Evolutionary conservation across 768 basidiomycete genomes (phyloP), one percentile per base, ranked within the genome.

Genomic region (Boletales sp.): DNA sequence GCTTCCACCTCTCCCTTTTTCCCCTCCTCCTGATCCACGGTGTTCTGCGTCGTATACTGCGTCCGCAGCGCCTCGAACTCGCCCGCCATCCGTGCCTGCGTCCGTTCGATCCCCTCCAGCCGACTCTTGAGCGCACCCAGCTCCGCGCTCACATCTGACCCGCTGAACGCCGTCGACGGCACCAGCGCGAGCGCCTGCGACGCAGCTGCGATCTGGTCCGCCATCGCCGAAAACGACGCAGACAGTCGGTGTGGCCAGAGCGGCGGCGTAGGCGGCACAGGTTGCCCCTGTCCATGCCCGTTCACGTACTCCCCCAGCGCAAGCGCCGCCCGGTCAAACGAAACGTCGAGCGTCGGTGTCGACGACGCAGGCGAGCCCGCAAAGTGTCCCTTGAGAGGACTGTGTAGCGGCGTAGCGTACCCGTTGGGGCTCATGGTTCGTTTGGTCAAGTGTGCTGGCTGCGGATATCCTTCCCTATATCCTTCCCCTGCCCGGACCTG

Each of bases 191-290:
- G 64, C 13, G 69, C 70, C 35, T 70, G 69, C 12, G 70, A 70
- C n/a, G 74, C 70, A 1, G 67, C 66, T n/a, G 62, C 60, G 46
- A 75, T 72, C 58, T 75, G 71, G 24, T 68, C 64, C 4, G 73
- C 71, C 57, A 75, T 71, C 21, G 68, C 62, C 12, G 65, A 61
- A 41, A 75, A 71, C 24, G 73, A 73, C 17, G 67, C 53, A 0
- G 72, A 69, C 31, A 75, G 59, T 11, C 63, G 63, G 46, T 65
- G 60, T 1, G 63, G 61, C 72, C 70, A 72, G 41, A 63, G 50
- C 0, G 60, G 54, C 13, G 51, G 49, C 0, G 46, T 42, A 11
- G 47, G 51, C 14, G 24, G 7, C 13, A 15, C 24, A 3, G 24
- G 24, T 5, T 27, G 24, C 24, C 24, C 24, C 24, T 27, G 24